A percentile compares a stretch with the other conserved stretches of the same genome.
These are phyloP conservation scores for Micractinium sp. DNA, from an alignment of 139 green algal genomes.

Conservation along the genomic window DNA sequence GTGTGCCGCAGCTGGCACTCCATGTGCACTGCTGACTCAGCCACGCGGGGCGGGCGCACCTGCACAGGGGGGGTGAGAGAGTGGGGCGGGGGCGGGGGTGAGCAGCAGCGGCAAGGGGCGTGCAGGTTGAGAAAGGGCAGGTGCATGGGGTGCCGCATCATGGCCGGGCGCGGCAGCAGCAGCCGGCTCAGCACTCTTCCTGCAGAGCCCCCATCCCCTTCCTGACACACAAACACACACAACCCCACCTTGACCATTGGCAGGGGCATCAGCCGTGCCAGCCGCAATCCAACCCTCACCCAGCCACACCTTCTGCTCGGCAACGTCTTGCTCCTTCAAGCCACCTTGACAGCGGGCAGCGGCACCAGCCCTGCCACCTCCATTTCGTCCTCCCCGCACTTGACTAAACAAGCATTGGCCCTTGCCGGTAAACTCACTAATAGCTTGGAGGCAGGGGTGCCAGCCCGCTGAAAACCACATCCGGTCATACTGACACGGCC, in stretches of 20 bases:
- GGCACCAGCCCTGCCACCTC: too few species aligned
- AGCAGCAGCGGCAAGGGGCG: not conserved
- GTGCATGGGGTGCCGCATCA: not conserved
- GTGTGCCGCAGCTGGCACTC: constrained; percentile 84
- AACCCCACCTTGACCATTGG: not conserved
- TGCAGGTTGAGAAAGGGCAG: not conserved
- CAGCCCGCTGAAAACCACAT: too few species aligned
- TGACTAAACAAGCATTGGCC: too few species aligned
- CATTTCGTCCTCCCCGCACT: too few species aligned
- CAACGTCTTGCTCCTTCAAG: too few species aligned
- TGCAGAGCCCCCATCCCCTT: not conserved
- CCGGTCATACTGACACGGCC: too few species aligned
- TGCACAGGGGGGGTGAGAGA: constrained; percentile 16
- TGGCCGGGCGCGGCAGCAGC: too few species aligned
- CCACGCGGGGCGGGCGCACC: constrained; percentile 83
- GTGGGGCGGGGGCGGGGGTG: not conserved
- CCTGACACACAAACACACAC: not conserved
- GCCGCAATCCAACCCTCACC: not conserved
- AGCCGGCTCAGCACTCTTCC: not conserved
- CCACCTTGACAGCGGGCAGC: too few species aligned
- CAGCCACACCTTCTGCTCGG: too few species aligned
- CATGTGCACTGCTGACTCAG: constrained; percentile 88
- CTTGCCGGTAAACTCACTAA: too few species aligned
- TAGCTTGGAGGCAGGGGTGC: too few species aligned
- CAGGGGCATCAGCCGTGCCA: not conserved